Conservation (phyloP, 495 filamentous ascomycete species). For the Penicillium steckii region DNA sequence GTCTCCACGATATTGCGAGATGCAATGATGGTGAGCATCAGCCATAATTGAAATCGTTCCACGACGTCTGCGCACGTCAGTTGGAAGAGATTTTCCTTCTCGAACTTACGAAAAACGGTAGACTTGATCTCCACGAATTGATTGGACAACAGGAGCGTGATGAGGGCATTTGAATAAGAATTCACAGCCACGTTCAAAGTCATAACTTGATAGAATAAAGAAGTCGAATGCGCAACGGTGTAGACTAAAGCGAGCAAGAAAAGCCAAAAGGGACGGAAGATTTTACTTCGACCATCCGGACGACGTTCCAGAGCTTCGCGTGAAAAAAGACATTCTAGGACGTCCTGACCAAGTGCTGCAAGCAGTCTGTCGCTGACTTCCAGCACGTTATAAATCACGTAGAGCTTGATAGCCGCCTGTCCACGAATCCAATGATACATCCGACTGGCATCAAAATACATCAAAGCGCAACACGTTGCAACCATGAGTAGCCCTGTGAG, state of each 20-base stretch:
- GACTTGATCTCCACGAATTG: constrained; percentile 99
- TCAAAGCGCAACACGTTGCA: constrained; percentile 76
- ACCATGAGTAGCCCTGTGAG: constrained; percentile 85
- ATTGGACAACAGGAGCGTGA: constrained; percentile 89
- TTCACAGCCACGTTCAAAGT: constrained; percentile 98
- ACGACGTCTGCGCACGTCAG: constrained; percentile 95
- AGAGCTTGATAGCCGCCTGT: constrained; percentile 95
- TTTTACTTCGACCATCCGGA: constrained; percentile 84
- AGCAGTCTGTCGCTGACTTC: constrained; percentile 87
- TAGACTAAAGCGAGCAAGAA: constrained; percentile 86
- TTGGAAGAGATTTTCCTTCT: constrained; percentile 97
- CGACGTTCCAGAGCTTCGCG: constrained; percentile 86
- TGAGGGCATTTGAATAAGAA: constrained; percentile 92
- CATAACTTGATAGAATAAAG: constrained; percentile 95
- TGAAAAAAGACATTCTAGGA: constrained; percentile 93
- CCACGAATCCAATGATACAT: constrained; percentile 99
- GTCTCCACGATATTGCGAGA: constrained; percentile 94
- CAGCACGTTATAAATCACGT: constrained; percentile 96
- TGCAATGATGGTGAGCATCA: constrained; percentile 94
- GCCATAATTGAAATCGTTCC: constrained; percentile 95
- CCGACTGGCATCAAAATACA: constrained; percentile 90
- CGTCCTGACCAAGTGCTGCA: constrained; percentile 89
- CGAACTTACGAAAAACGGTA: constrained; percentile 95
- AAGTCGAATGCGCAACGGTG: constrained; percentile 80
- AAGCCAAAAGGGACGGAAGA: constrained; percentile 87